Evolutionary conservation across 192 early-diverging fungal genomes (phyloP), one percentile per base, ranked within the genome.

Genomic region (Lobosporangium transversale): DNA sequence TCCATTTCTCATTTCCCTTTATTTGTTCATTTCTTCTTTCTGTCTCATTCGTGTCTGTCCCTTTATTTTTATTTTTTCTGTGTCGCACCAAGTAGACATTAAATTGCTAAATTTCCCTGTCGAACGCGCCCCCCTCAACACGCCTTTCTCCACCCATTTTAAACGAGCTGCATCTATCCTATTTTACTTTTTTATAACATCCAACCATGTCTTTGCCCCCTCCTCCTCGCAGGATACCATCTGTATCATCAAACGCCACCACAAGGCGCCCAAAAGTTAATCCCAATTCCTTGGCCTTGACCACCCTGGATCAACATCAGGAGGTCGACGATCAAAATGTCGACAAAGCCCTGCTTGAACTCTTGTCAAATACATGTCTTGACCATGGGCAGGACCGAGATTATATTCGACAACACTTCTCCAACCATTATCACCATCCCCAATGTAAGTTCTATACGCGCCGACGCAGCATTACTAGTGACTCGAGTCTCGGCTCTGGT

Each of bases 211-310:
- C 45, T 27, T 56, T 47, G 17, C 36, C 53, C 27, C 66, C 57
- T 23, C 66, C 66, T 31, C 67, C 67, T 18, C 67, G 67, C 27
- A 69, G 59, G 23, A 30, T 29, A 18, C 51, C 15, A 11, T 63
- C 48, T 24, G 20, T 35, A 4, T 27, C 47, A 29, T 33, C 61
- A 17, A 7, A 21, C 49, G 14, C 45, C 5, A 15, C 49, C n/a
- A 11, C 58, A 18, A 61, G 58, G 33, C 48, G 52, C 21, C 68
- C 68, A 49, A 62, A 62, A 44, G 43, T 70, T 43, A 69, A 69
- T 21, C 51, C 67, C 23, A 61, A 58, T 20, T 33, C 49, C 2
- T 27, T 51, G 4, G 37, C 30, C 27, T n/a, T 21, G 18, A 58
- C 20, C 15, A 20, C 24, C 42, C 8, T 26, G 26, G 14, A 20